Conservation (phyloP, 768 basidiomycete genomes). For the Lentinula sp. region DNA sequence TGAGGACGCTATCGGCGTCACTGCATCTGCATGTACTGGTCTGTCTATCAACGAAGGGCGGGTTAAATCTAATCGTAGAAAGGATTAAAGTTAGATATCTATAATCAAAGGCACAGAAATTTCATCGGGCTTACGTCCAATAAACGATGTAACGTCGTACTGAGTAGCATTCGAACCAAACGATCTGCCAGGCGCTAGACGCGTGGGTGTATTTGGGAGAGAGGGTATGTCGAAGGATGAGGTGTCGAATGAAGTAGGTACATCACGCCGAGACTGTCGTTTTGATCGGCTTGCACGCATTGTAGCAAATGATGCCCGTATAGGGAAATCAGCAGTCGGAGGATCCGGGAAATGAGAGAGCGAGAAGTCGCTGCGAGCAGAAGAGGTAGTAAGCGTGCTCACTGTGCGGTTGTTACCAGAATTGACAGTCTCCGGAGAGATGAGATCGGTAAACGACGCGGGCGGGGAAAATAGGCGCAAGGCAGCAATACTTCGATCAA, state of each 20-base stretch:
- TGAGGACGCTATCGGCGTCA: slow-evolving; percentile 9
- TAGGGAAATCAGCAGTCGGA: slow-evolving; percentile 26
- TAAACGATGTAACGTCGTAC: slow-evolving; percentile 74
- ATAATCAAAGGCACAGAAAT: background rate
- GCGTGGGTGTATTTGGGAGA: slow-evolving; percentile 7
- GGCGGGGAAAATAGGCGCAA: slow-evolving; percentile 39
- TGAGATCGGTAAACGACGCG: background rate
- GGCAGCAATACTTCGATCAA: slow-evolving; percentile 59
- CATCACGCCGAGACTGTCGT: background rate
- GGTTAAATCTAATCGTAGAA: background rate
- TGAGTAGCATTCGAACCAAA: slow-evolving; percentile 44
- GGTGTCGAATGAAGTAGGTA: slow-evolving; percentile 1
- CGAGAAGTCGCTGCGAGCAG: slow-evolving; percentile 50
- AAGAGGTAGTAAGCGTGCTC: background rate
- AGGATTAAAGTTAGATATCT: background rate
- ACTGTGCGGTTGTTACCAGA: background rate
- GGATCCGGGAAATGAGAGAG: slow-evolving; percentile 67
- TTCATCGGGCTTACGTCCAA: slow-evolving; percentile 33
- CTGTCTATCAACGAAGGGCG: background rate
- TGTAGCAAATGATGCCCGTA: background rate
- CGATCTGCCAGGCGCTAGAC: slow-evolving; percentile 9
- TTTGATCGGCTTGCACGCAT: background rate
- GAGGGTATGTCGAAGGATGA: slow-evolving; percentile 3
- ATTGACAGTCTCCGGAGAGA: slow-evolving; percentile 7
- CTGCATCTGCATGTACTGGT: slow-evolving; percentile 14